Evolutionary conservation across 1,284 basidiomycete species (phyloP).

Genomic region (Agroathelia rolfsii): DNA sequence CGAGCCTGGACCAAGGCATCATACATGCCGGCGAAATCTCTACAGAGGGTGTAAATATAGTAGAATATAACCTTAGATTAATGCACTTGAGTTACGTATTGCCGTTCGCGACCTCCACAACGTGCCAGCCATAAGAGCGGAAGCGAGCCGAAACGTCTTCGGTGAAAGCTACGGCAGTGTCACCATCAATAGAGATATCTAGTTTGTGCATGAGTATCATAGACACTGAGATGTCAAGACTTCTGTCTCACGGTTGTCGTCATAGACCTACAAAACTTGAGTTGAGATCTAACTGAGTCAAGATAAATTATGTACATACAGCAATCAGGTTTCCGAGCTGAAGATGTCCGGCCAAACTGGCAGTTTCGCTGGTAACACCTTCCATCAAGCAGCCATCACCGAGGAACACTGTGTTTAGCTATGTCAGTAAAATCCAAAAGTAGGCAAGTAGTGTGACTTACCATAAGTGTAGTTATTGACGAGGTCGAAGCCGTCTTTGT

Average conservation of each 20-base stretch:
- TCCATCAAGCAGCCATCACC: slow-evolving; percentile 97
- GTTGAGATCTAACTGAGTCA: slow-evolving; percentile 9
- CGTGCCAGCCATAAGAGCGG: slow-evolving; percentile 89
- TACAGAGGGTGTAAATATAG: slow-evolving; percentile 18
- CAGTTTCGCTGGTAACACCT: slow-evolving; percentile 86
- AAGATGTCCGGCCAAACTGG: slow-evolving; percentile 87
- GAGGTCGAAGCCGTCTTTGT: slow-evolving; percentile 78
- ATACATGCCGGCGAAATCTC: slow-evolving; percentile 74
- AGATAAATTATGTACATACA: slow-evolving; percentile 33
- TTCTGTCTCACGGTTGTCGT: slow-evolving; percentile 68
- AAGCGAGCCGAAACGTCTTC: slow-evolving; percentile 88
- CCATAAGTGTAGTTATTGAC: slow-evolving; percentile 90
- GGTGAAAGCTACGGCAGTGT: slow-evolving; percentile 88
- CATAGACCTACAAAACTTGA: slow-evolving; percentile 54
- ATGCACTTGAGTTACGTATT: slow-evolving; percentile 45
- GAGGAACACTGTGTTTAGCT: slow-evolving; percentile 54
- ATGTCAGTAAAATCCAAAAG: slow-evolving; percentile 9
- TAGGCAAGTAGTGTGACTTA: slow-evolving; percentile 22
- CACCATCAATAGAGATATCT: slow-evolving; percentile 95
- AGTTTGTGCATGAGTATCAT: slow-evolving; percentile 7
- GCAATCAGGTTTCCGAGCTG: slow-evolving; percentile 89
- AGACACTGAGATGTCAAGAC: slow-evolving; percentile 3
- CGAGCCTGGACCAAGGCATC: slow-evolving; percentile 74
- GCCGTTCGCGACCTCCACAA: slow-evolving; percentile 76
- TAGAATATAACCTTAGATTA: not conserved